Base-by-base conservation (phyloP, 768 basidiomycete genomes). In the Trametes cinnabarina region DNA sequence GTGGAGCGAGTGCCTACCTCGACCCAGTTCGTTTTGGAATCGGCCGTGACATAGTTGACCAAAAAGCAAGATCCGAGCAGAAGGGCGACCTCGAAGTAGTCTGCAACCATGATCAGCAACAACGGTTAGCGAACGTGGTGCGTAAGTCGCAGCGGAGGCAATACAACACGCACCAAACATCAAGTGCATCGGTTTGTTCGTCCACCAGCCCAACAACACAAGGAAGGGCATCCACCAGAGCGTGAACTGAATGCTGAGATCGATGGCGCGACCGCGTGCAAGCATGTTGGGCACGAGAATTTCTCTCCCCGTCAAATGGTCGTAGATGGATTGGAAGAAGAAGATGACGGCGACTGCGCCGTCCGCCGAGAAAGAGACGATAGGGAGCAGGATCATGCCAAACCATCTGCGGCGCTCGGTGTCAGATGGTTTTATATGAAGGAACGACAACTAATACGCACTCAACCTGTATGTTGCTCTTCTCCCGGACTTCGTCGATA, bases 181-280 rank as follows among this genome's bases (percentile, higher is more conserved):
- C 23, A 90, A 69, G 10, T 76, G 73, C 69, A 90, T 71, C 0
- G 88, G 87, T 64, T 77, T 84, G 44, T 70, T 64, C 4, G 74
- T 74, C 80, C 83, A 85, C 89, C 89, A 91, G 0, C 80, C 85
- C 19, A 90, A 72, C 20, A 91, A 66, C 4, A 86, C 80, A 40
- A 90, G 68, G 63, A 89, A 77, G 0, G 89, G 88, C 81, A 86
- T 86, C 89, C 89, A 91, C 71, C 89, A 88, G 11, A 90, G 74
- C 17, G 79, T 78, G 69, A 91, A 90, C 65, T 91, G 89, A 55
- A 90, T 88, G 65, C 84, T 85, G 44, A 90, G 77, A 67, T 91
- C 89, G 57, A 91, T 91, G 5, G 87, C 84, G 22, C 83, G 79
- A 0, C 79, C 86, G 66, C 82, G 82, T 0, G 88, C 88, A 20